Evolutionary conservation across 495 filamentous ascomycete genomes (phyloP), one percentile per base, ranked within the genome.

Genomic region (Trichoderma parareesei): DNA sequence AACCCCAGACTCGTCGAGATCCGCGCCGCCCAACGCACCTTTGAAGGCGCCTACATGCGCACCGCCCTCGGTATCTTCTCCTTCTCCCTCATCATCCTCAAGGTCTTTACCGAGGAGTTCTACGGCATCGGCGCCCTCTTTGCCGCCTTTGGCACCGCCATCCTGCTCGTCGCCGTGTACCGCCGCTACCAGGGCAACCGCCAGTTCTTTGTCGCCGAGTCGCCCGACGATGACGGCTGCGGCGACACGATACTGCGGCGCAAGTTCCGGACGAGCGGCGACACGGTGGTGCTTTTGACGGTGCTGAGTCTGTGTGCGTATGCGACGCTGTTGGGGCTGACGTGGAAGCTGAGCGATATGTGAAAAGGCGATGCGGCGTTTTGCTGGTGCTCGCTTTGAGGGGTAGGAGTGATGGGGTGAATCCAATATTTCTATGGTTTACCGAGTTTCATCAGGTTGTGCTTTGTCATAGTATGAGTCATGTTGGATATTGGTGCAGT

Each of bases 61-160:
- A 98, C 94, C 0, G 91, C 93, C 0, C 86, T 98, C 41, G 88
- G 88, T 3, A 93, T 97, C 74, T 98, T 97, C 82, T 91, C 87
- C 61, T 98, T 98, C 71, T 86, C 93, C 53, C 87, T 98, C 18
- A 86, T 98, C 65, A 89, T 98, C 9, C 85, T 98, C 61, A 95
- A 93, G 77, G 96, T 98, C 74, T 98, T 98, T 79, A 97, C 91
- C 33, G 81, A 85, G 53, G 92, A 97, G 71, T 97, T 98, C 82
- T 98, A 97, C 77, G 83, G 86, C 68, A 93, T 96, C 67, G 93
- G 92, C 18, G 93, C 93, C 3, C 81, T 97, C 20, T 96, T 96
- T 71, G 92, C 93, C 7, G 87, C 90, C 42, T 97, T 97, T 69
- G 93, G 95, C 0, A 87, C 89, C 18, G 90, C 90, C 14, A 84